Evolutionary conservation across 2,329 filamentous ascomycete species (phyloP).

Genomic region (Penicillium paneum): DNA sequence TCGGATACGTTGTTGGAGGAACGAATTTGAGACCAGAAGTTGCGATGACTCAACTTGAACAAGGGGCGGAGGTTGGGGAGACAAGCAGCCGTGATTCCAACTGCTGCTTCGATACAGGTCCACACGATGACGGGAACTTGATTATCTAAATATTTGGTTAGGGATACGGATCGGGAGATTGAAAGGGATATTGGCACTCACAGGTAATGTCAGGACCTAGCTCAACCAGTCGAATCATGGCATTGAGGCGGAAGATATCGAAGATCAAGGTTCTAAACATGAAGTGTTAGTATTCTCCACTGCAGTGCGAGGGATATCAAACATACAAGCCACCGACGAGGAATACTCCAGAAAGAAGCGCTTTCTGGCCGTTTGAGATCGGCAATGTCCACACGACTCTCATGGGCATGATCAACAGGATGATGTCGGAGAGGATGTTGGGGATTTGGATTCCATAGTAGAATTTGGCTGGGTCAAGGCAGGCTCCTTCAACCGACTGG

Average conservation of each 20-base stretch:
- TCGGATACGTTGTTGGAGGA: constrained; percentile 14
- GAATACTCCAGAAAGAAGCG: constrained; percentile 28
- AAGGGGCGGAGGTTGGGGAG: constrained; percentile 30
- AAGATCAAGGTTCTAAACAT: constrained; percentile 25
- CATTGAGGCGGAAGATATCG: constrained; percentile 27
- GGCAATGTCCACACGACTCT: constrained; percentile 27
- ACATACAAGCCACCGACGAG: constrained; percentile 30
- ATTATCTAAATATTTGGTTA: constrained; percentile 19
- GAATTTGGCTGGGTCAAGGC: constrained; percentile 26
- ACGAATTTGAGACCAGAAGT: constrained; percentile 22
- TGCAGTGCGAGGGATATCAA: background rate
- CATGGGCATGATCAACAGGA: constrained; percentile 29
- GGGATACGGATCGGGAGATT: background rate
- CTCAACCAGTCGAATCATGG: constrained; percentile 25
- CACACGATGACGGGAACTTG: constrained; percentile 31
- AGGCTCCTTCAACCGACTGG: constrained; percentile 20
- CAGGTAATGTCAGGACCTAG: constrained; percentile 30
- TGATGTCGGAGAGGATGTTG: constrained; percentile 30
- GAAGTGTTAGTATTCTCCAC: background rate
- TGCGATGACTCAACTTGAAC: constrained; percentile 17
- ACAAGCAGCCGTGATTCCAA: constrained; percentile 31
- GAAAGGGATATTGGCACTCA: constrained; percentile 9
- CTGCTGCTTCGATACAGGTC: constrained; percentile 31
- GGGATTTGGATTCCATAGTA: constrained; percentile 32
- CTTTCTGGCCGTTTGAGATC: constrained; percentile 23